Evolutionary conservation across 2,329 filamentous ascomycete species (phyloP).

Genomic region (Aureobasidium melanogenum): DNA sequence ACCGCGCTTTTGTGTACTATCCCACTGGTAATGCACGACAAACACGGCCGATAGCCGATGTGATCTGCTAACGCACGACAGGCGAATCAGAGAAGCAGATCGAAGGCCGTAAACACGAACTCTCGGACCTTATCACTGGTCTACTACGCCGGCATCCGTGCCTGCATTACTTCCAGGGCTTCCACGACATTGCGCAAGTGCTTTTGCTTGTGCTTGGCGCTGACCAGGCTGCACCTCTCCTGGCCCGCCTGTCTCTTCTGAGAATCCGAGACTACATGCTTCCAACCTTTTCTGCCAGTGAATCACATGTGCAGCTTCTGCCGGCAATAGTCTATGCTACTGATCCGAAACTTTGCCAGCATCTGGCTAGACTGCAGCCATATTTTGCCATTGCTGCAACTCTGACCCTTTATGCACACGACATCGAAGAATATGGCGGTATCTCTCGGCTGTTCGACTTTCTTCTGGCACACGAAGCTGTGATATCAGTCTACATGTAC

Average conservation of each 20-base stretch:
- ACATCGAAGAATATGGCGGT: conserved; percentile 80
- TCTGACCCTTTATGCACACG: conserved; percentile 92
- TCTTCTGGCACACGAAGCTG: conserved; percentile 76
- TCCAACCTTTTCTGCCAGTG: conserved; percentile 69
- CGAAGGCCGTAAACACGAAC: conserved; percentile 60
- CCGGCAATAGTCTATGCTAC: conserved; percentile 68
- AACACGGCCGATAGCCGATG: conserved; percentile 19
- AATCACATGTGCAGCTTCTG: conserved; percentile 78
- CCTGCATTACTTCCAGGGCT: conserved; percentile 95
- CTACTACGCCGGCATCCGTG: conserved; percentile 73
- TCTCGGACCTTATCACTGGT: conserved; percentile 71
- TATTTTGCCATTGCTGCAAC: conserved; percentile 93
- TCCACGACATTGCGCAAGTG: conserved; percentile 97
- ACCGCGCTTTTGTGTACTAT: conserved; percentile 96
- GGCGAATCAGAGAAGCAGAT: conserved; percentile 63
- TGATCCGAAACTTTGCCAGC: conserved; percentile 62
- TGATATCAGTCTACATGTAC: conserved; percentile 84
- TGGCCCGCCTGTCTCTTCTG: conserved; percentile 76
- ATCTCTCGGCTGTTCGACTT: conserved; percentile 92
- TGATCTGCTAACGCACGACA: conserved; percentile 26
- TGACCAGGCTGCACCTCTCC: conserved; percentile 49
- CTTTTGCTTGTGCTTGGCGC: conserved; percentile 75
- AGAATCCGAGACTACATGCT: conserved; percentile 98
- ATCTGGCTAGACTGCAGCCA: conserved; percentile 53
- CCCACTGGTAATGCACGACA: conserved; percentile 55